These are phyloP conservation scores for Bipolaris victoriae DNA, from an alignment of 2,329 filamentous ascomycete genomes.

Conservation along the genomic window DNA sequence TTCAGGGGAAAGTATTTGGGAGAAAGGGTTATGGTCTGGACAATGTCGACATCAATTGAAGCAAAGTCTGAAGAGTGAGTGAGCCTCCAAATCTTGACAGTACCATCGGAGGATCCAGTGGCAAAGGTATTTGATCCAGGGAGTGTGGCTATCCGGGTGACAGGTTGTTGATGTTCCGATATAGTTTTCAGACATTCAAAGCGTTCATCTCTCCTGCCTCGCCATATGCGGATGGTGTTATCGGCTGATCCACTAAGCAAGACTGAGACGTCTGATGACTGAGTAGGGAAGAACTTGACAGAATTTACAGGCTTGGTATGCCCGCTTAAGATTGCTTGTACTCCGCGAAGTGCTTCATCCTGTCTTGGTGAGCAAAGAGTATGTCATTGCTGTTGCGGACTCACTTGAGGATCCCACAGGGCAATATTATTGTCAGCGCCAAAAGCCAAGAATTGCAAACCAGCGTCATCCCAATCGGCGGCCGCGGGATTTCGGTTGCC, in stretches of 20 bases:
- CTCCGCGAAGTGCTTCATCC: constrained; percentile 60
- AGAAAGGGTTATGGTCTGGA: constrained; percentile 68
- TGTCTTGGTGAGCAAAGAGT: constrained; percentile 33
- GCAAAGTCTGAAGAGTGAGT: constrained; percentile 41
- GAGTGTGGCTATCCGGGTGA: constrained; percentile 67
- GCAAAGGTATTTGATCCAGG: constrained; percentile 58
- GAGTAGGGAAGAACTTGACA: constrained; percentile 73
- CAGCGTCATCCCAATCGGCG: constrained; percentile 79
- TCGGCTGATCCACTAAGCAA: constrained; percentile 85
- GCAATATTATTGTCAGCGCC: constrained; percentile 89
- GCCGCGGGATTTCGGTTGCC: constrained; percentile 89
- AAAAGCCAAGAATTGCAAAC: constrained; percentile 76
- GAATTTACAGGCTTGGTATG: constrained; percentile 83
- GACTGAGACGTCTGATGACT: constrained; percentile 57
- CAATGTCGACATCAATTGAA: constrained; percentile 32
- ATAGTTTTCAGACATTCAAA: constrained; percentile 59
- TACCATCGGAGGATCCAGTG: constrained; percentile 68
- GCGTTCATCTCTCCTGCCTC: constrained; percentile 30
- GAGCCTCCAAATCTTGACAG: constrained; percentile 72
- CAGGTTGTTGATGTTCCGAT: constrained; percentile 71
- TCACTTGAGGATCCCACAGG: constrained; percentile 80
- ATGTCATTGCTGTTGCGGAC: constrained; percentile 37
- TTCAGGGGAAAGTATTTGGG: constrained; percentile 84
- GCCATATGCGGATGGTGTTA: constrained; percentile 72
- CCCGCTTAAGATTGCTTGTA: constrained; percentile 71